Conservation (phyloP, 495 filamentous ascomycete species). For the Barbatosphaeria neglecta region DNA sequence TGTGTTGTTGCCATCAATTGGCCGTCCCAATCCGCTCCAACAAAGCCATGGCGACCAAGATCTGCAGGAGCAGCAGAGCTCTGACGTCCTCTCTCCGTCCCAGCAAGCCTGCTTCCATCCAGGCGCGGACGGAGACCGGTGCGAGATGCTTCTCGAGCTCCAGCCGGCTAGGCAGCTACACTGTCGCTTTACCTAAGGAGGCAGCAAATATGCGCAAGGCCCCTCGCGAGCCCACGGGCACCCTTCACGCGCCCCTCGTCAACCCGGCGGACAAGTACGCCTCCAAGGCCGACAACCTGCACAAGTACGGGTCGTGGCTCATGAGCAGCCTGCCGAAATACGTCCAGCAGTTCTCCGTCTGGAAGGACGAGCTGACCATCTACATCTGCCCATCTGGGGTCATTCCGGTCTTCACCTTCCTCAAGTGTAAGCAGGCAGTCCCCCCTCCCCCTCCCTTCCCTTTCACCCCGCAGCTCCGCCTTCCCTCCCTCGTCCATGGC, state of each 20-base stretch:
- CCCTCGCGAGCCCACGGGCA: constrained; percentile 36
- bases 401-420: constrained; percentile 83
- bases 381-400: constrained; percentile 82
- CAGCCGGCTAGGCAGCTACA: constrained; percentile 25
- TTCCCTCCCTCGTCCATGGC: too few species aligned
- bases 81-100: constrained; percentile 48
- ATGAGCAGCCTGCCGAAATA: constrained; percentile 96
- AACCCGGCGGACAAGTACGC: constrained; percentile 90
- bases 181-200: constrained; percentile 42
- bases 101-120: constrained; percentile 29
- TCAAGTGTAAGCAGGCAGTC: constrained; percentile 53
- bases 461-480: too few species aligned
- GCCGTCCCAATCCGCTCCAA: constrained; percentile 19
- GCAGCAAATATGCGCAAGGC: constrained; percentile 59
- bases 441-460: too few species aligned
- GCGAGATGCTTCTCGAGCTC: constrained; percentile 47
- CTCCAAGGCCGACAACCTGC: constrained; percentile 69
- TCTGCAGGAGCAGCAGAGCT: constrained; percentile 52
- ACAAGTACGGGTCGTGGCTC: constrained; percentile 91
- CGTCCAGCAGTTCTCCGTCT: constrained; percentile 97
- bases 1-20: constrained; percentile 29
- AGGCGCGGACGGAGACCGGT: constrained; percentile 11
- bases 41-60: constrained; percentile 53
- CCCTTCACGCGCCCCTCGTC: constrained; percentile 66
- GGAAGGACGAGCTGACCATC: constrained; percentile 97